Conservation (phyloP, 306 rosid genomes). For the Calophaca sinica region DNA sequence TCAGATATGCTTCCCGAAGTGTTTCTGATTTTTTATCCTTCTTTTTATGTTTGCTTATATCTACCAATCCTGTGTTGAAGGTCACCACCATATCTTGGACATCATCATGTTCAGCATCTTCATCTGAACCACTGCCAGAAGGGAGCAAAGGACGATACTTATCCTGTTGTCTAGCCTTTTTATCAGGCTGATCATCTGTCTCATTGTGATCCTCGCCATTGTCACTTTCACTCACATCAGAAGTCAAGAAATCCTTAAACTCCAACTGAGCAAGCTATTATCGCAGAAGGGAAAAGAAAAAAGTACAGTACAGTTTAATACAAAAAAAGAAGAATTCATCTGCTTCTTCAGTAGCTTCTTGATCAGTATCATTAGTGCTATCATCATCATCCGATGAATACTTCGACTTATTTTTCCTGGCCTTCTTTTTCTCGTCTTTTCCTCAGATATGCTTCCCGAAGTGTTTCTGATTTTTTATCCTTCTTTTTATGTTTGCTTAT, state of each 20-base stretch:
- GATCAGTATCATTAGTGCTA: constrained; percentile 65
- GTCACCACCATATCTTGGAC: constrained; percentile 92
- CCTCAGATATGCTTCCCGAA: constrained; percentile 79
- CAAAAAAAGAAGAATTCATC: constrained; percentile 72
- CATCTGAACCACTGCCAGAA: constrained; percentile 68
- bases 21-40: constrained; percentile 79
- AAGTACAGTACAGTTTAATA: constrained; percentile 35
- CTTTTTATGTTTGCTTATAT: constrained; percentile 87
- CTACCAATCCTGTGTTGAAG: constrained; percentile 86
- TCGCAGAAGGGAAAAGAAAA: constrained; percentile 32
- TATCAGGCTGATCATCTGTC: constrained; percentile 49
- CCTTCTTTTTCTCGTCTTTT: constrained; percentile 76
- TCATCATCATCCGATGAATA: constrained; percentile 72
- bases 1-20: constrained; percentile 78
- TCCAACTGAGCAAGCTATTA: constrained; percentile 75
- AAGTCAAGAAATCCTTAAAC: constrained; percentile 72
- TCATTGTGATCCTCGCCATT: constrained; percentile 54
- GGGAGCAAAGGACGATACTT: constrained; percentile 68
- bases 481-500: constrained; percentile 86
- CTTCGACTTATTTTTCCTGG: constrained; percentile 64
- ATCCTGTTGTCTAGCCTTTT: constrained; percentile 56
- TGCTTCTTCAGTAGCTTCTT: constrained; percentile 59
- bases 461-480: constrained; percentile 76
- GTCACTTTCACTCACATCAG: constrained; percentile 79
- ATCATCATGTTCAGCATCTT: constrained; percentile 58